Base-by-base conservation (phyloP, 1,139 yeast genomes). In the Yamadazyma pseudoaaseri region DNA sequence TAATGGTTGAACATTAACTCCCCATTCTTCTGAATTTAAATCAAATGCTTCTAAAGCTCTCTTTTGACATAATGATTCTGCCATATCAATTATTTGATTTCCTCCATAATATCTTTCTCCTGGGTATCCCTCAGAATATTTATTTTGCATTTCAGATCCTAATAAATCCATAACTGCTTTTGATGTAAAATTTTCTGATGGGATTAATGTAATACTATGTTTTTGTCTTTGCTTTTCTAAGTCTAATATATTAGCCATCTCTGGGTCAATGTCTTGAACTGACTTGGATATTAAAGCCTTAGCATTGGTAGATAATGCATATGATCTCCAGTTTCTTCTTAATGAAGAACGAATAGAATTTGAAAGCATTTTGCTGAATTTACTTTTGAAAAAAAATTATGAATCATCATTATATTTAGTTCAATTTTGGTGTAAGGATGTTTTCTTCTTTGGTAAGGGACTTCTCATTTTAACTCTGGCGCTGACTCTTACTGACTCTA, bases 91-190 rank as follows among this genome's bases (percentile, higher is more conserved):
- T 62, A 81, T 81, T 67, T 90, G 90, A 61, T 90, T 90, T 60
- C 97, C 97, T 60, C 97, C 97, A 55, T 90, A 90, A 69, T 90
- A 90, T 61, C 97, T 81, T 53, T 89, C 96, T 44, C 96, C 96
- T 32, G 97, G 97, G 65, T 90, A 90, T 41, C 97, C 97, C 68
- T 90, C 97, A n/a, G 96, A 87, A 67, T 90, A 90, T 73, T 90
- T 90, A 76, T 90, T 90, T 65, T 87, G 94, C 96, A 90, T 87
- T 63, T 87, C 96, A 13, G 96, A 84, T 39, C 97, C 97, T 54
- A 90, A 76, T 33, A 90, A 76, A 55, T 90, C 96, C 81, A 90
- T 85, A 18, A 90, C 97, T 15, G 97, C 89, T 58, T 81, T 83
- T 31, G 97, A 86, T 36, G 97, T 90, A 69, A 89, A 87, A 65